Percentiles rank a stretch among this genome's conserved stretches.
These are phyloP conservation scores for Salmacisia buchloeana DNA, from an alignment of 1,284 basidiomycete species.

Conservation along the genomic window DNA sequence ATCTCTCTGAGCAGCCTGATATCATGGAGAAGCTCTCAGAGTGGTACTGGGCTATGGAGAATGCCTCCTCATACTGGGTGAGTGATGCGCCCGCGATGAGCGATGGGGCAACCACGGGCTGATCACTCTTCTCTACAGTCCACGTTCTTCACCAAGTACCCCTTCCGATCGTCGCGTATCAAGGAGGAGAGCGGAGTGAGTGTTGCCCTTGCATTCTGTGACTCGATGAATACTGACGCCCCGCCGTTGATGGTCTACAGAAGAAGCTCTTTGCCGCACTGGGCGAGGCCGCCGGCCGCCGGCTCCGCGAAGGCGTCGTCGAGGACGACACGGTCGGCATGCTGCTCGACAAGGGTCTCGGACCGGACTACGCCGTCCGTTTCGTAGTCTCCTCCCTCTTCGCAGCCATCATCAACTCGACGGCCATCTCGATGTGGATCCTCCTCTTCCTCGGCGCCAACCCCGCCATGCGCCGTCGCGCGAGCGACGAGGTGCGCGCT, in stretches of 20 bases:
- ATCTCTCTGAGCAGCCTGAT: slow-evolving; percentile 21
- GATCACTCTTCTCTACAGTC: not conserved
- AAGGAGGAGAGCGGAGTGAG: slow-evolving; percentile 6
- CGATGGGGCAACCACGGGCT: not conserved
- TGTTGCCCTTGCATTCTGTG: not conserved
- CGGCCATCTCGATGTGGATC: slow-evolving; percentile 20
- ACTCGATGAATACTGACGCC: slow-evolving; percentile 18
- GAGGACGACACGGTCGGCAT: slow-evolving; percentile 29
- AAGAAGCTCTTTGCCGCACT: slow-evolving; percentile 23
- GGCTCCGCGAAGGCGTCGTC: slow-evolving; percentile 17
- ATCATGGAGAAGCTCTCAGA: slow-evolving; percentile 19
- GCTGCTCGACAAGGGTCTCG: slow-evolving; percentile 24
- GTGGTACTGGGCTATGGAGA: slow-evolving; percentile 28
- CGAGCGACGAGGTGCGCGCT: slow-evolving; percentile 20
- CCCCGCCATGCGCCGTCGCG: slow-evolving; percentile 12
- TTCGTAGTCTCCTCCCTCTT: slow-evolving; percentile 29
- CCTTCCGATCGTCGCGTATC: not conserved
- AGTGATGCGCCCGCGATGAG: not conserved
- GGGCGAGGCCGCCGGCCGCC: slow-evolving; percentile 17
- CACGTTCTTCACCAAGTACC: slow-evolving; percentile 1
- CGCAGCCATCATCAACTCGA: slow-evolving; percentile 37
- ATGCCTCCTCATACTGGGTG: slow-evolving; percentile 21
- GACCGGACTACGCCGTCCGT: slow-evolving; percentile 17
- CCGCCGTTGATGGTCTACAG: slow-evolving; percentile 19
- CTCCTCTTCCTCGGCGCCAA: slow-evolving; percentile 20